Base-by-base conservation (phyloP, 1,284 basidiomycete species). In the Pyrrhoderma noxium region DNA sequence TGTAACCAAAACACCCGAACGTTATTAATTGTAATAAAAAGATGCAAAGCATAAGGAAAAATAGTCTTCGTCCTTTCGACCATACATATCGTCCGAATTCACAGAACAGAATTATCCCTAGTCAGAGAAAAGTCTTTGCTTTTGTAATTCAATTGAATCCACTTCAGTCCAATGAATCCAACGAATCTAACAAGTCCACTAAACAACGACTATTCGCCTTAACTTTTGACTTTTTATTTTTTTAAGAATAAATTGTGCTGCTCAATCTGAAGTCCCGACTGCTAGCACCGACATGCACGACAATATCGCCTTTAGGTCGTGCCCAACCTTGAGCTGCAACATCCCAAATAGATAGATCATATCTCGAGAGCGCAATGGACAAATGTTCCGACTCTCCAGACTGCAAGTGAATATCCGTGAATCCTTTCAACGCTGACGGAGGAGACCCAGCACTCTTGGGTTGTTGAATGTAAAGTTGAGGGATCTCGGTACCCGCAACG, bases 251-350 rank as follows among this genome's bases (percentile, higher is more conserved):
- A n/a, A 31, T 31, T 31, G 27, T 31, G 11, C 65, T 64, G 13
- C 49, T 53, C 53, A 70, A 56, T 51, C 63, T 56, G 45, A 65
- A 66, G 60, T 79, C 74, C 39, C 79, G 64, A 55, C 75, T 77
- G 61, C 78, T 80, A 53, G 73, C 69, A 31, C 77, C 77, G n/a
- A 80, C 63, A 2, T 67, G 65, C 48, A 79, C 61, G 19, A 64
- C 65, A 54, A 77, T 71, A 49, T 53, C 61, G 2, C 76, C 77
- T 8, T 63, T 50, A 0, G 76, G 75, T 57, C 70, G 72, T 56
- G 64, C 64, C 79, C 77, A 81, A 4, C 74, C 73, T 61, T 80
- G 79, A 40, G 63, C 61, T 4, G 57, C 65, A 9, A 67, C 65
- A 54, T 76, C 72, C 75, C 75, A 77, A 36, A 75, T 60, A 34